phyloP scores from a whole-genome alignment of 306 rosid genomes.

The Quercus robur region DNA sequence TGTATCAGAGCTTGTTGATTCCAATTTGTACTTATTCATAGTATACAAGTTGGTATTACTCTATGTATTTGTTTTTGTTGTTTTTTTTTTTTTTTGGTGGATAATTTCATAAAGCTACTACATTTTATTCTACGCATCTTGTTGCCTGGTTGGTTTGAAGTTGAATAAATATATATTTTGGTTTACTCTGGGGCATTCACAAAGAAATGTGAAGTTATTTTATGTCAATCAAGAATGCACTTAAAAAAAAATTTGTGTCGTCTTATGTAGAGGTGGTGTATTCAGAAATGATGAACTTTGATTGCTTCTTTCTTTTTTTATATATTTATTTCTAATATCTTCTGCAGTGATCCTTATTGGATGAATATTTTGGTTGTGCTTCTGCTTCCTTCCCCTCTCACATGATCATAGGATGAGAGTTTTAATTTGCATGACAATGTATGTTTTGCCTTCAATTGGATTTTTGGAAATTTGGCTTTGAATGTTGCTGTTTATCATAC shows the following conservation, averaged over 20 bases:
- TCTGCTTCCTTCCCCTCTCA: not conserved
- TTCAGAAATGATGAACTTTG: not conserved
- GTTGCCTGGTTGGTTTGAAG: not conserved
- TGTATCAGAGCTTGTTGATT: not conserved
- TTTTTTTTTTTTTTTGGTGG: not conserved
- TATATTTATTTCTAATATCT: not conserved
- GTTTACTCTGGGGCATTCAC: not conserved
- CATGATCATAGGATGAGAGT: not conserved
- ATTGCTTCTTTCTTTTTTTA: not conserved
- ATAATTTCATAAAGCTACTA: not conserved
- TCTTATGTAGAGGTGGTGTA: not conserved
- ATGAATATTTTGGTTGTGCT: not conserved
- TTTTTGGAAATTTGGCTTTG: not conserved
- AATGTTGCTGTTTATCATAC: not conserved
- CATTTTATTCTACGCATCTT: not conserved
- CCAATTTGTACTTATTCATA: not conserved
- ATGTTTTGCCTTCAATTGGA: not conserved
- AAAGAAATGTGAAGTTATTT: not conserved
- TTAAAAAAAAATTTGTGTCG: no score
- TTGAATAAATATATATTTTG: not conserved
- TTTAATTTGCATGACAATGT: not conserved
- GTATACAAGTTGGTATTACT: not conserved
- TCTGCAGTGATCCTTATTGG: not conserved
- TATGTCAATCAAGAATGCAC: no score
- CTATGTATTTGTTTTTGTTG: not conserved